Base-by-base conservation (phyloP, 768 basidiomycete genomes). In the Cytidiella melzeri region DNA sequence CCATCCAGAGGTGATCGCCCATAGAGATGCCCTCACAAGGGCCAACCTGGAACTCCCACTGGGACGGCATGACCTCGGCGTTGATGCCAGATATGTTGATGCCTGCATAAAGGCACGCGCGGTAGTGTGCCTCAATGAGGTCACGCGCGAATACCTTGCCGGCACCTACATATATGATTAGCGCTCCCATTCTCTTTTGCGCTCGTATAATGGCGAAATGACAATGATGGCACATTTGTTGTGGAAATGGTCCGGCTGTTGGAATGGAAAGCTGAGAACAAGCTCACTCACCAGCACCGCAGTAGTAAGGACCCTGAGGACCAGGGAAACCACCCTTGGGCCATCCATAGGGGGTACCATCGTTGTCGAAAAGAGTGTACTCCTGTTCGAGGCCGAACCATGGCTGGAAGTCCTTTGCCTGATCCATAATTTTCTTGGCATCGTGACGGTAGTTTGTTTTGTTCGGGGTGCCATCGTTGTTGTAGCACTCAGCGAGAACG, bases 21-120 rank as follows among this genome's bases (percentile, higher is more conserved):
- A 98, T 95, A 52, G 86, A 76, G 68, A 98, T 97, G 47, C 96
- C 96, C 67, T 90, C 87, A 62, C 95, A 98, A 25, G 96, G 96
- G 46, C 96, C 95, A 59, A 99, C 92, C 71, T 99, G 96, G 87
- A 95, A 99, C 74, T 99, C 96, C 96, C 96, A 99, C 69, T 99
- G 96, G 48, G 94, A 84, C 13, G 96, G 95, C 95, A 98, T 98
- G 54, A 98, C 95, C 72, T 98, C 96, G 53, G 95, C 95, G 68
- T 98, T 99, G 74, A 99, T 97, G 65, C 96, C 96, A 57, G 90
- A 92, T 73, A 98, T 98, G 75, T 92, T 93, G 72, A 99, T 79
- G 58, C 93, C 94, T 48, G 93, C 72, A 66, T 95, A 94, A 47
- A 95, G 81, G 68, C 94, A 96, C 50, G 91, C 90, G 56, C 93